Base-by-base conservation (phyloP, 2,329 filamentous ascomycete species). In the Sordariomycetes sp. region DNA sequence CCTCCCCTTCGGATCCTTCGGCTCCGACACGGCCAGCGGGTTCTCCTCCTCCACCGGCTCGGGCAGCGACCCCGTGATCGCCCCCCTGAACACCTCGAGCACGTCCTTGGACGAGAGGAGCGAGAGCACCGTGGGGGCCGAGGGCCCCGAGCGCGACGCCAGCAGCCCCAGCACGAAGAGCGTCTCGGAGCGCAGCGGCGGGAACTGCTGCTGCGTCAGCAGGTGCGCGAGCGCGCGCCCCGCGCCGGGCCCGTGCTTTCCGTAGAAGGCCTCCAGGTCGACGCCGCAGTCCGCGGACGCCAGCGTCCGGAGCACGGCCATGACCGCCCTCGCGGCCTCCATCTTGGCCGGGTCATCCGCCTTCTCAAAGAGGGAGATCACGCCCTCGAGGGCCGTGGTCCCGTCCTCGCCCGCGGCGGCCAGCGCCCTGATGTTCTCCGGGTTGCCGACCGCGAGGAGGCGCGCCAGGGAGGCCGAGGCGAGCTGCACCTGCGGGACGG, bases 111-210 rank as follows among this genome's bases (percentile, higher is more conserved):
- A 68, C 11, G 72, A 66, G 52, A 84, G 67, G 1, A 77, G 67
- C 14, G 70, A 68, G 10, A 73, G 63, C 20, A 81, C 74, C 12
- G 79, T 68, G 1, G 67, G 64, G 1, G 46, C 79, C 76, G 8
- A 81, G 81, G 40, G 79, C 76, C 1, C 65, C 1, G 77, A 76
- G 32, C 81, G 75, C 48, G 77, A 76, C 75, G 86, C 80, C 37
- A 86, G 74, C 35, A 86, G 74, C 2, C 83, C 83, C 56, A 85
- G 74, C 6, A 83, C 76, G 61, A 86, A 86, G 77, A 82, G 81
- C 2, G 78, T 75, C 65, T 87, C 83, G 46, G 81, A 83, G 20
- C 80, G 75, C 2, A 87, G 71, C 1, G 78, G 73, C 0, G 81
- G 79, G 74, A 82, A 86, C 62, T 81, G 83, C 3, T 68, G 70